A percentile compares a stretch with the other conserved stretches of the same genome.
These are phyloP conservation scores for Populus nigra DNA, from an alignment of 345 rosid genomes.

Conservation along the genomic window DNA sequence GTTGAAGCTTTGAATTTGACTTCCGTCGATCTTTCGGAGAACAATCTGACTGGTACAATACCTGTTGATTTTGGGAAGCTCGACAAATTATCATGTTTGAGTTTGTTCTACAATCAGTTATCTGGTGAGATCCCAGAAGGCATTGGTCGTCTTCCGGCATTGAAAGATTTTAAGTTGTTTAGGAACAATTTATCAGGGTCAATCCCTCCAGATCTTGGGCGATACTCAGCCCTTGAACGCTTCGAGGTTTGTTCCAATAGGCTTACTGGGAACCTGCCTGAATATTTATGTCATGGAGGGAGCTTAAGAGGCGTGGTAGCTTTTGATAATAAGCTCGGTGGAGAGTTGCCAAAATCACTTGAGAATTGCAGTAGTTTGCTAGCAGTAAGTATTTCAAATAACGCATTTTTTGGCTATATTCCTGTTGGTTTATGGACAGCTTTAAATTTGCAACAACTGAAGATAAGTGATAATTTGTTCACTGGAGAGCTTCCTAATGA, in stretches of 20 bases:
- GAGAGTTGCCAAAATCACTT: conserved; percentile 52
- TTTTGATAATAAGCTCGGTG: conserved; percentile 40
- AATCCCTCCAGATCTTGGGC: conserved; percentile 54
- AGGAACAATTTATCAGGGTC: conserved; percentile 47
- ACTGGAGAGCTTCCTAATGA: conserved; percentile 48
- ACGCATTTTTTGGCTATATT: conserved; percentile 40
- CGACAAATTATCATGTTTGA: conserved; percentile 17
- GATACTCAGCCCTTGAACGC: conserved; percentile 28
- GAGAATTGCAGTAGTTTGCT: conserved; percentile 40
- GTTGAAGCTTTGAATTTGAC: conserved; percentile 34
- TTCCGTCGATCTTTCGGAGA: conserved; percentile 44
- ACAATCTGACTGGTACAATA: conserved; percentile 45
- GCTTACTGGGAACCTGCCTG: conserved; percentile 46
- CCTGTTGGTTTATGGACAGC: conserved; percentile 52
- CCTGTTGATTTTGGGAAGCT: conserved; percentile 53
- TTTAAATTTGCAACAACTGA: conserved; percentile 19
- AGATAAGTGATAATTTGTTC: conserved; percentile 36
- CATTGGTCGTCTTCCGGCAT: conserved; percentile 42
- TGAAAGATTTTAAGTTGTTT: conserved; percentile 41
- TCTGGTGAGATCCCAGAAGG: conserved; percentile 51
- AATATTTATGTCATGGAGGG: conserved; percentile 44
- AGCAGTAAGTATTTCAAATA: conserved; percentile 9
- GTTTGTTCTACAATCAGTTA: conserved; percentile 39
- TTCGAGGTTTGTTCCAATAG: conserved; percentile 42
- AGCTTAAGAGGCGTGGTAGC: conserved; percentile 42